Conservation (phyloP, 129 eudicot genomes). For the Erigeron canadensis region DNA sequence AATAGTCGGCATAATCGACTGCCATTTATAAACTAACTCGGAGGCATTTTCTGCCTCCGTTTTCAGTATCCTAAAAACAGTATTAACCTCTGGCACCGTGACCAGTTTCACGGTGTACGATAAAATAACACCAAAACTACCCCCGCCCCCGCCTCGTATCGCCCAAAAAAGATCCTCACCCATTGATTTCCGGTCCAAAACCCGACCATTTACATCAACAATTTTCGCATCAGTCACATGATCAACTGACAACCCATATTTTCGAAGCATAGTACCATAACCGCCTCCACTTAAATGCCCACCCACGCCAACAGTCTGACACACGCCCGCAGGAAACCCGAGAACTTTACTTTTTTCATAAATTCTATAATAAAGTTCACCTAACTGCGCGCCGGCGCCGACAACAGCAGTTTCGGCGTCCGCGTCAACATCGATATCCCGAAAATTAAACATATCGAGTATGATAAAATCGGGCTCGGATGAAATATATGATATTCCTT, state of each 20-base stretch:
- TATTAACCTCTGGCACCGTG: slow-evolving; percentile 38
- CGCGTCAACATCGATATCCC: slow-evolving; percentile 27
- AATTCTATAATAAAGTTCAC: slow-evolving; percentile 47
- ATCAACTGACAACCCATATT: slow-evolving; percentile 45
- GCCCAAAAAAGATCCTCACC: slow-evolving; percentile 71
- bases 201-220: slow-evolving; percentile 28
- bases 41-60: slow-evolving; percentile 29
- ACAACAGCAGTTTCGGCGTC: slow-evolving; percentile 39
- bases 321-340: slow-evolving; percentile 55
- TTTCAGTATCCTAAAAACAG: slow-evolving; percentile 38
- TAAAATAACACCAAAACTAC: slow-evolving; percentile 50
- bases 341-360: slow-evolving; percentile 37
- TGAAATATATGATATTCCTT: slow-evolving; percentile 45
- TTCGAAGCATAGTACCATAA: slow-evolving; percentile 47
- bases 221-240: slow-evolving; percentile 44
- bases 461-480: slow-evolving; percentile 36
- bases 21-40: slow-evolving; percentile 37
- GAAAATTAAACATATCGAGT: slow-evolving; percentile 51
- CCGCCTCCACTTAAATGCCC: slow-evolving; percentile 62
- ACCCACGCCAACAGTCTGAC: slow-evolving; percentile 57
- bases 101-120: slow-evolving; percentile 42
- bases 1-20: slow-evolving; percentile 24
- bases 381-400: slow-evolving; percentile 47
- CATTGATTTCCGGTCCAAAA: slow-evolving; percentile 42
- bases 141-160: slow-evolving; percentile 51